Base-by-base conservation (phyloP, 228 moss, liverwort and hornwort genomes). In the Sphagnum magellanicum region DNA sequence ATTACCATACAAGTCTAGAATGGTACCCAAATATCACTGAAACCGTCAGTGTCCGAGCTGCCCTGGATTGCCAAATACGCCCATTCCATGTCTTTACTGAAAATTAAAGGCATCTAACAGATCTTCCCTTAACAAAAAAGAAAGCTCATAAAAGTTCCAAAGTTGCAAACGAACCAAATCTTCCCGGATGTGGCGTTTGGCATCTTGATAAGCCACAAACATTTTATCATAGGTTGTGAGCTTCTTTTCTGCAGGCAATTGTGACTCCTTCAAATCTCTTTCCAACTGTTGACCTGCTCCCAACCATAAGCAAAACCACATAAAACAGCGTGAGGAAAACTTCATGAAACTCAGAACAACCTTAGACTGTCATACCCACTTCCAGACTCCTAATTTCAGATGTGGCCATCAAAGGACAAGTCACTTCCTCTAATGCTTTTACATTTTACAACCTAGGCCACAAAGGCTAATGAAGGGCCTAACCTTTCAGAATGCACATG, bases 131-230 rank as follows among this genome's bases (percentile, higher is more conserved):
- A 64, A 14, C 46, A 32, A 49, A 6, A 5, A 13, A 14, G 47
- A 51, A 65, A 49, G 32, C 32, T 32, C 32, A 32, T 32, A 32
- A 32, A 16, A 5, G 49, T 59, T 77, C 67, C 32, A 32, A 32
- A 32, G 32, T 32, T 32, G 32, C 32, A 32, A 32, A 32, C 32
- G 32, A 67, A 98, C 97, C 90, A 93, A 74, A 88, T 98, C 97
- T 69, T 98, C 97, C 62, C 93, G 83, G 48, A 98, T 92, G 71
- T 93, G 87, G 61, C 90, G 87, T 76, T 91, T 98, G 6, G 91
- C 91, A 74, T 98, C 97, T 63, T 98, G 97, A 60, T 98, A 98
- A 47, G 90, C 84, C 69, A 93, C 79, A 67, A 98, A 98, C 48
- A 89, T 81, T 75, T 98, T 98, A 74, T 98, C 97, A 81, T 90